Evolutionary conservation across 768 basidiomycete genomes (phyloP).

Genomic region (Lactarius indigo): DNA sequence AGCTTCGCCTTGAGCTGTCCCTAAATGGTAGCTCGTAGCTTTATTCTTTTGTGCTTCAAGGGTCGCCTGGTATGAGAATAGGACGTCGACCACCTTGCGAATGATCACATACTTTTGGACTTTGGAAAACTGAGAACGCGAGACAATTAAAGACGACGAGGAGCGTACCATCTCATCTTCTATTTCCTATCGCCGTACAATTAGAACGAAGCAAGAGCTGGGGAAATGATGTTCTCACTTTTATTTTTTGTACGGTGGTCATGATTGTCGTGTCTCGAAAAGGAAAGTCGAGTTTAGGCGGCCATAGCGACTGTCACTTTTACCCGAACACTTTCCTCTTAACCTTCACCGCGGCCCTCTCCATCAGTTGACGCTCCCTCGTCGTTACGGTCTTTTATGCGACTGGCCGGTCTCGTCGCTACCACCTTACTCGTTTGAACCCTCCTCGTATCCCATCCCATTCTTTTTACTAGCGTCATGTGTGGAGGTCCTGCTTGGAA

Average conservation of each 20-base stretch:
- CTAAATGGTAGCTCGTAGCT: constrained; percentile 92
- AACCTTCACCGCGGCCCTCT: not conserved
- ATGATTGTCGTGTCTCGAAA: constrained; percentile 39
- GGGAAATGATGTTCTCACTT: constrained; percentile 41
- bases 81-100: constrained; percentile 16
- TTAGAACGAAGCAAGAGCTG: constrained; percentile 24
- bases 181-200: constrained; percentile 58
- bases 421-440: constrained; percentile 28
- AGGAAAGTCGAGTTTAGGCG: not conserved
- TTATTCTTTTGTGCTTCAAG: constrained; percentile 89
- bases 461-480: constrained; percentile 37
- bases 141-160: constrained; percentile 20
- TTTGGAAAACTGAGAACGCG: constrained; percentile 36
- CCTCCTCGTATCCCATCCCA: constrained; percentile 9
- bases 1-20: constrained; percentile 98
- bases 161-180: constrained; percentile 92
- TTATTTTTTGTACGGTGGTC: constrained; percentile 91
- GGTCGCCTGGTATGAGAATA: constrained; percentile 18
- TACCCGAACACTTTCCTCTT: not conserved
- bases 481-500: constrained; percentile 90
- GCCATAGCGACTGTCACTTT: constrained; percentile 1
- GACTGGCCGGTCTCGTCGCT: constrained; percentile 30
- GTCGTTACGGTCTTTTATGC: constrained; percentile 29
- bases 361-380: constrained; percentile 14
- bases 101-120: constrained; percentile 67